Percentiles rank a stretch among this genome's conserved stretches.
Conservation (phyloP, 1,284 basidiomycete species). For the Moniliella sp. region DNA sequence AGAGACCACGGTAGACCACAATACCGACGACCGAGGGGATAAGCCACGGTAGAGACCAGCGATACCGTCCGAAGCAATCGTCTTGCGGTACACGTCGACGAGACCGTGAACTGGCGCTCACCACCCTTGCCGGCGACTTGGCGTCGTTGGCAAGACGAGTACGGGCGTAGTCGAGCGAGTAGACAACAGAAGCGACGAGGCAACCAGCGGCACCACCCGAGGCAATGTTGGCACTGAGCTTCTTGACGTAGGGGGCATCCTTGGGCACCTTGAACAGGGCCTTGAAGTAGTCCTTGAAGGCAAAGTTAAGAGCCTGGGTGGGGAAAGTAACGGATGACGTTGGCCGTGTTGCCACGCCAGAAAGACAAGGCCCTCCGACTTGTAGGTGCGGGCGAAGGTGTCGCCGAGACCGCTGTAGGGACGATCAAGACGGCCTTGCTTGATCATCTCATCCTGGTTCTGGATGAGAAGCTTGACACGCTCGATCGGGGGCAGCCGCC, state of each 20-base stretch:
- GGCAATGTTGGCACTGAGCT: conserved; percentile 31
- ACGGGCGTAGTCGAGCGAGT: conserved; percentile 35
- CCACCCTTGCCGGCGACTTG: conserved; percentile 33
- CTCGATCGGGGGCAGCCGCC: conserved; percentile 33
- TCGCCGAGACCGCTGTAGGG: conserved; percentile 35
- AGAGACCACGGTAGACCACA: conserved; percentile 34
- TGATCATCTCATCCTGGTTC: conserved; percentile 35
- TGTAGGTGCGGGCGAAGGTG: conserved; percentile 34
- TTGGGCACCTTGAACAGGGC: conserved; percentile 30
- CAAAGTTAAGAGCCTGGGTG: conserved; percentile 33
- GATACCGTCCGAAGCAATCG: conserved; percentile 30
- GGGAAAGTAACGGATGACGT: conserved; percentile 35
- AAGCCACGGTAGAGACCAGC: conserved; percentile 35
- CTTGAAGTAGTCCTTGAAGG: conserved; percentile 16
- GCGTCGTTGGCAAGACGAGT: conserved; percentile 35
- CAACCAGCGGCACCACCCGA: conserved; percentile 35
- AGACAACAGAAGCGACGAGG: conserved; percentile 33
- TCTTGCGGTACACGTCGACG: conserved; percentile 34
- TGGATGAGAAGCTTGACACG: conserved; percentile 34
- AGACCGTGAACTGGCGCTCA: conserved; percentile 35
- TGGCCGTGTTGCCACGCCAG: conserved; percentile 34
- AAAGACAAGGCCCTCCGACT: conserved; percentile 33
- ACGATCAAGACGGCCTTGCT: conserved; percentile 32
- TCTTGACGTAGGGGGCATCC: conserved; percentile 31
- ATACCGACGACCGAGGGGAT: conserved; percentile 34